Conservation (phyloP, 805 yeast genomes). For the Lachancea sp. region DNA sequence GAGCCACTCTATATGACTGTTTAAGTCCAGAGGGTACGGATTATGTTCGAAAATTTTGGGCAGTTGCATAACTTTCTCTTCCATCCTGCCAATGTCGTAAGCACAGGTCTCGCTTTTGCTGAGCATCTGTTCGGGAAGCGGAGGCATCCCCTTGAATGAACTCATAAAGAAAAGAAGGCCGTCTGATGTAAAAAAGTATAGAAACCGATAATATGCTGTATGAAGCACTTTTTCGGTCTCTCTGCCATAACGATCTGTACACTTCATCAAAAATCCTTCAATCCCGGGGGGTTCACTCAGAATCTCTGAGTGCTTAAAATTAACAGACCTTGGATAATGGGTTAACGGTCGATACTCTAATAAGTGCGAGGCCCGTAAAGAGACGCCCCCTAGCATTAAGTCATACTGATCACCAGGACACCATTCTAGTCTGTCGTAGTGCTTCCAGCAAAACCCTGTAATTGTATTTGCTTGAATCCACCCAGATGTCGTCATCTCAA, state of each 20-base stretch:
- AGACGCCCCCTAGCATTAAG: slow-evolving; percentile 40
- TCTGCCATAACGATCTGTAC: slow-evolving; percentile 47
- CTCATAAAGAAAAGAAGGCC: slow-evolving; percentile 53
- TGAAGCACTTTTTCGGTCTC: slow-evolving; percentile 29
- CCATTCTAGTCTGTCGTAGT: slow-evolving; percentile 76
- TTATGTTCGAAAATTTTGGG: slow-evolving; percentile 42
- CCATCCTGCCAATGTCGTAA: slow-evolving; percentile 22
- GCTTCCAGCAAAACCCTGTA: slow-evolving; percentile 54
- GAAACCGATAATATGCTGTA: slow-evolving; percentile 44
- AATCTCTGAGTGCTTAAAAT: slow-evolving; percentile 15
- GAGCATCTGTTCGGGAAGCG: slow-evolving; percentile 37
- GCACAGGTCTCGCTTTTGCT: slow-evolving; percentile 26
- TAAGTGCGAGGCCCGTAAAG: slow-evolving; percentile 40
- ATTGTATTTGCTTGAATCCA: slow-evolving; percentile 26
- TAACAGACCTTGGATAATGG: slow-evolving; percentile 35
- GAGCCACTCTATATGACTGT: slow-evolving; percentile 60
- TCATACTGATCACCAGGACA: slow-evolving; percentile 40
- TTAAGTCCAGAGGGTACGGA: slow-evolving; percentile 47
- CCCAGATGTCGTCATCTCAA: slow-evolving; percentile 18
- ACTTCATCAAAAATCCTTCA: slow-evolving; percentile 71
- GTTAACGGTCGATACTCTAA: slow-evolving; percentile 54
- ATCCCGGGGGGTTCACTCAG: slow-evolving; percentile 60
- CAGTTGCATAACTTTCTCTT: slow-evolving; percentile 19
- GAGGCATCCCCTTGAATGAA: slow-evolving; percentile 55
- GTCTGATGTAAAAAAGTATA: slow-evolving; percentile 59